Conservation (phyloP, 768 basidiomycete species). For the button mushroom (Agaricus bisporus) region DNA sequence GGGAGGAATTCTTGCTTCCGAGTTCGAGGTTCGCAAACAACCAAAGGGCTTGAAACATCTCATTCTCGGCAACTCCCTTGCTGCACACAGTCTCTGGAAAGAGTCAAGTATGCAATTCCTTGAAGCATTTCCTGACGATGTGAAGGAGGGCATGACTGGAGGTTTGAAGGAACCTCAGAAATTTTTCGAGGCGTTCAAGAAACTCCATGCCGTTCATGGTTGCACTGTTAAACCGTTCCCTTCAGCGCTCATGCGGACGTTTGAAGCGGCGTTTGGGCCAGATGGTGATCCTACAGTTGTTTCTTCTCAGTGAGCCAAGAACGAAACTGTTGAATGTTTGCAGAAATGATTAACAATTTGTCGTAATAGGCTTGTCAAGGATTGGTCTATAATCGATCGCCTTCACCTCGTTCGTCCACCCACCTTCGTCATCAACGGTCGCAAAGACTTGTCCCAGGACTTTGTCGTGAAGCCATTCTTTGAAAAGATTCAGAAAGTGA, state of each 20-base stretch:
- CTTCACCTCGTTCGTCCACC: constrained; percentile 32
- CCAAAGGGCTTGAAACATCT: constrained; percentile 34
- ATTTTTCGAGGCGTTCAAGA: constrained; percentile 15
- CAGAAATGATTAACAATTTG: neutral
- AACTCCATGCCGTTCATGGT: constrained; percentile 21
- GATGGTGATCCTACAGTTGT: constrained; percentile 22
- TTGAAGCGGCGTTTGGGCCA: constrained; percentile 19
- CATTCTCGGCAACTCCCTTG: constrained; percentile 25
- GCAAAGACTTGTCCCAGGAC: constrained; percentile 35
- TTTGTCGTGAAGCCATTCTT: constrained; percentile 31
- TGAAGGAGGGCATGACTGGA: constrained; percentile 14
- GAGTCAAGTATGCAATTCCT: constrained; percentile 18
- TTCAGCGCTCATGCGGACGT: constrained; percentile 14
- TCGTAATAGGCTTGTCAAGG: constrained; percentile 18
- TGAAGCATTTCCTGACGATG: constrained; percentile 13
- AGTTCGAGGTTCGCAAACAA: constrained; percentile 31
- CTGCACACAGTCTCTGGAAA: constrained; percentile 22
- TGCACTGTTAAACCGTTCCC: constrained; percentile 19
- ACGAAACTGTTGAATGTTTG: neutral
- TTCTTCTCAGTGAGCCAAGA: constrained; percentile 24
- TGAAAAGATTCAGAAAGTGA: constrained; percentile 29
- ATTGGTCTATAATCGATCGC: constrained; percentile 41
- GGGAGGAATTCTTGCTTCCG: constrained; percentile 47
- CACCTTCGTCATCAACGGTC: constrained; percentile 37
- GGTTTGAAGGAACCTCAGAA: constrained; percentile 15